Evolutionary conservation across 2,329 filamentous ascomycete genomes (phyloP).

Genomic region (Trichoderma pleuroti): DNA sequence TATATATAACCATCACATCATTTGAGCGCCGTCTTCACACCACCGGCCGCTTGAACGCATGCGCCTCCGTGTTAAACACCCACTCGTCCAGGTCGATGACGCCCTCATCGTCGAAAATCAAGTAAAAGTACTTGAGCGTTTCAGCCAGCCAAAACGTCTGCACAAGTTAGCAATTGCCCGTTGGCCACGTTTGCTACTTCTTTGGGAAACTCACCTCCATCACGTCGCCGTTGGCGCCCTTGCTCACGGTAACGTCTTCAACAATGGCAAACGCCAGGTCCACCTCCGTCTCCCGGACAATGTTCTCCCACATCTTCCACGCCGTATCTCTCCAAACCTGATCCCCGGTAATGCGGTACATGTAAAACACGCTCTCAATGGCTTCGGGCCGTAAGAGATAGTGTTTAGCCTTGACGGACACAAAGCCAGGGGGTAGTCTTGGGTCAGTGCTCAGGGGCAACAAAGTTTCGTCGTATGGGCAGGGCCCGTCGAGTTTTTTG

Average conservation of each 20-base stretch:
- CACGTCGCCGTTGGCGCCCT: constrained; percentile 47
- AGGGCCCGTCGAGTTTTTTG: constrained; percentile 34
- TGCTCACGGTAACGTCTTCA: constrained; percentile 32
- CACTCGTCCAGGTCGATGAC: constrained; percentile 66
- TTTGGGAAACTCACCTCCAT: constrained; percentile 51
- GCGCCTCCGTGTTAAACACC: constrained; percentile 60
- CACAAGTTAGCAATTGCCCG: background rate
- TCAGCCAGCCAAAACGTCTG: constrained; percentile 70
- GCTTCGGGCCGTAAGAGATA: constrained; percentile 49
- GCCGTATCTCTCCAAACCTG: constrained; percentile 42
- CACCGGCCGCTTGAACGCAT: constrained; percentile 42
- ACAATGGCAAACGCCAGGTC: constrained; percentile 43
- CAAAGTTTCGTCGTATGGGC: constrained; percentile 31
- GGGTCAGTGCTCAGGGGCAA: constrained; percentile 21
- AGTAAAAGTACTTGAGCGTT: constrained; percentile 74
- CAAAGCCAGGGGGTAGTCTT: constrained; percentile 53
- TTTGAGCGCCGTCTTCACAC: background rate
- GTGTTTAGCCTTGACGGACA: constrained; percentile 43
- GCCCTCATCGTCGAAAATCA: constrained; percentile 64
- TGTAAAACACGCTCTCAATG: constrained; percentile 51
- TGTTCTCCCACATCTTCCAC: constrained; percentile 47
- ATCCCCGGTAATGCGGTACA: constrained; percentile 50
- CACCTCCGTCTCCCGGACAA: constrained; percentile 42
- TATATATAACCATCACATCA: background rate
- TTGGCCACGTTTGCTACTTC: background rate